Conservation (phyloP, 768 basidiomycete species). For the Nevesoporus exiguus region DNA sequence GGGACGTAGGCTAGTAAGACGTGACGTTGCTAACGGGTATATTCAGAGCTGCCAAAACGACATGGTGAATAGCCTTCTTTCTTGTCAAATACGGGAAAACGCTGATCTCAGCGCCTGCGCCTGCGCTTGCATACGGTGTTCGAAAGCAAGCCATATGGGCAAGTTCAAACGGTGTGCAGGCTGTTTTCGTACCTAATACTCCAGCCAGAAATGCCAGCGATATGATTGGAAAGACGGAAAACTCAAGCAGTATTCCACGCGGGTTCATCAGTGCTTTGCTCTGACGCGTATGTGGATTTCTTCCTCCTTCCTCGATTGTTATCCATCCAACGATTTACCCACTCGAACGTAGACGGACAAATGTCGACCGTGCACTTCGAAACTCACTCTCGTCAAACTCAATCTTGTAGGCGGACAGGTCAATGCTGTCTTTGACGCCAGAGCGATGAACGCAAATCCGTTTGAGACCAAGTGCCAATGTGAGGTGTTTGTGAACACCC, state of each 20-base stretch:
- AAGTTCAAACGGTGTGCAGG: slow-evolving; percentile 27
- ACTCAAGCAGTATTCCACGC: slow-evolving; percentile 26
- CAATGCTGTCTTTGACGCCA: slow-evolving; percentile 19
- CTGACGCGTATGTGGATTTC: slow-evolving; percentile 14
- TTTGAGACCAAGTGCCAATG: slow-evolving; percentile 26
- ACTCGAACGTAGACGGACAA: slow-evolving; percentile 13
- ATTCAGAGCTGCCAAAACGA: slow-evolving; percentile 30
- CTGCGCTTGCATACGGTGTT: slow-evolving; percentile 13
- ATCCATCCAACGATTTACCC: neutral
- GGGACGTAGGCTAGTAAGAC: slow-evolving; percentile 18
- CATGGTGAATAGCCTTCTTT: slow-evolving; percentile 2
- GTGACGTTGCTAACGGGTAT: slow-evolving; percentile 14
- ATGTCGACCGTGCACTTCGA: slow-evolving; percentile 24
- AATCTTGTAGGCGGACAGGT: slow-evolving; percentile 17
- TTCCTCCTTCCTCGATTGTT: neutral
- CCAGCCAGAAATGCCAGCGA: slow-evolving; percentile 25
- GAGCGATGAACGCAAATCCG: slow-evolving; percentile 19
- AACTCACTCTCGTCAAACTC: slow-evolving; percentile 25
- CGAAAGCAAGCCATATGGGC: slow-evolving; percentile 14
- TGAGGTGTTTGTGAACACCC: slow-evolving; percentile 20
- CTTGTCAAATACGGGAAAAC: neutral
- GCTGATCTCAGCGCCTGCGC: slow-evolving; percentile 1
- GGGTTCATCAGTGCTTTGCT: slow-evolving; percentile 18
- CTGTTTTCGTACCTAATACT: slow-evolving; percentile 31
- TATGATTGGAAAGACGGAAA: slow-evolving; percentile 27